Percentiles rank a stretch among this genome's conserved stretches.
phyloP scores from a whole-genome alignment of 495 filamentous ascomycete species.

The Bryoglossum gracile region DNA sequence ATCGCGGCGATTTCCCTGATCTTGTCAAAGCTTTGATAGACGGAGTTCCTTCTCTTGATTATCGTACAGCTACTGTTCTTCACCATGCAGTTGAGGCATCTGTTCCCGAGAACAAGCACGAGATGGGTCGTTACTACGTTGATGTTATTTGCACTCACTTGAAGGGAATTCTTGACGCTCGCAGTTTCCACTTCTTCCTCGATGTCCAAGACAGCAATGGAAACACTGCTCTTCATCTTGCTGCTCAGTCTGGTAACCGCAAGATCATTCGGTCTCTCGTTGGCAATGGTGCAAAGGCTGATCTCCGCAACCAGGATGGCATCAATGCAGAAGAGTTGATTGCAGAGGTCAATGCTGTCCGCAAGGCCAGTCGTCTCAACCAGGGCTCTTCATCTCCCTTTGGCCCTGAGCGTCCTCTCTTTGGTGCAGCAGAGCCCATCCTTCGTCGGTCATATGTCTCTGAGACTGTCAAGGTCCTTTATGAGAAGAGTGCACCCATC shows the following conservation, averaged over 20 bases:
- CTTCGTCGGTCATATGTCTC: no score
- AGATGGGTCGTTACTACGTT: slow-evolving; percentile 83
- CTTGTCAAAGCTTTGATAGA: slow-evolving; percentile 72
- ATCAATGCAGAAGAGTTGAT: slow-evolving; percentile 73
- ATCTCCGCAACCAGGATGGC: slow-evolving; percentile 72
- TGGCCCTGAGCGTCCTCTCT: no score
- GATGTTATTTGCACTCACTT: slow-evolving; percentile 85
- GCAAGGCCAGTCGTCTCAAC: no score
- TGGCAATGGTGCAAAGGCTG: slow-evolving; percentile 62
- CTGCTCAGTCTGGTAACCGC: slow-evolving; percentile 66
- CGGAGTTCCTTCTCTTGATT: slow-evolving; percentile 68
- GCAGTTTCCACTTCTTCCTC: slow-evolving; percentile 61
- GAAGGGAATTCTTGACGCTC: slow-evolving; percentile 54
- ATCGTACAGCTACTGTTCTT: slow-evolving; percentile 74
- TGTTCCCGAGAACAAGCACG: slow-evolving; percentile 66
- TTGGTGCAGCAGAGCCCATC: no score
- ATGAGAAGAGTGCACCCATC: no score
- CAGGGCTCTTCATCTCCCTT: no score
- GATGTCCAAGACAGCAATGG: slow-evolving; percentile 73
- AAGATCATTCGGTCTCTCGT: slow-evolving; percentile 69
- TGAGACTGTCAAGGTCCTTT: no score
- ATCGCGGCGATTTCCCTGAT: slow-evolving; percentile 74
- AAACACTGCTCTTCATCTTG: slow-evolving; percentile 84
- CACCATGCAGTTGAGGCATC: slow-evolving; percentile 89
- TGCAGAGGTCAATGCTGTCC: no score